These are phyloP conservation scores for Cephaloascus fragrans DNA, from an alignment of 805 yeast species.

Conservation along the genomic window DNA sequence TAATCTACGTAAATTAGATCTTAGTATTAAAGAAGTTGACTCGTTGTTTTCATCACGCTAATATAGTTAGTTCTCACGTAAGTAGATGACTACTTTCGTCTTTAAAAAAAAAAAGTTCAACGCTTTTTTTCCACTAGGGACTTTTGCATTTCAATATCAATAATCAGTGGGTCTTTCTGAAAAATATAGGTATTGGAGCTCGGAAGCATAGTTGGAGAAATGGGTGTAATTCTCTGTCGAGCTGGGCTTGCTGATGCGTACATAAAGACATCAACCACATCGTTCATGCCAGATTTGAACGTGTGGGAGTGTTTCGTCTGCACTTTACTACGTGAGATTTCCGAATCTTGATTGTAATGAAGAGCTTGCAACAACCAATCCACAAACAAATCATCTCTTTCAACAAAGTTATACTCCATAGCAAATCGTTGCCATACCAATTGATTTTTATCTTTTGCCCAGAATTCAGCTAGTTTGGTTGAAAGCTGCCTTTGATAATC, in stretches of 20 bases:
- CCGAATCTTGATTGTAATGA: background rate
- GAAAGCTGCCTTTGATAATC: slow-evolving; percentile 16
- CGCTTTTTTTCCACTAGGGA: no score
- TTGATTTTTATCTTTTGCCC: slow-evolving; percentile 16
- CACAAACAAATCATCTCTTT: slow-evolving; percentile 5
- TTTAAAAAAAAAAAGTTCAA: no score
- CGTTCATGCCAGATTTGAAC: background rate
- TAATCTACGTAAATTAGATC: no score
- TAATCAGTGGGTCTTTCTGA: no score
- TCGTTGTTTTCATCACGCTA: background rate
- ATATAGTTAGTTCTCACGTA: background rate
- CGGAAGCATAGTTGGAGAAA: background rate
- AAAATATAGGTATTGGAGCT: no score
- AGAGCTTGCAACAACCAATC: slow-evolving; percentile 10
- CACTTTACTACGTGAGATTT: background rate
- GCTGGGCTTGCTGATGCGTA: background rate
- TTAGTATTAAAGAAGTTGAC: background rate
- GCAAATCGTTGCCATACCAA: slow-evolving; percentile 20
- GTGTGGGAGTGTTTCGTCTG: background rate
- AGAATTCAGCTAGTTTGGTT: slow-evolving; percentile 11
- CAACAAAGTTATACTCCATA: slow-evolving; percentile 13
- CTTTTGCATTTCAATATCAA: no score
- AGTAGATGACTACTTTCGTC: background rate
- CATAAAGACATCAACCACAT: background rate
- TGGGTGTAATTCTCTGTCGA: background rate